These are phyloP conservation scores for Boletellus sp. DNA, from an alignment of 768 basidiomycete species.

Conservation along the genomic window DNA sequence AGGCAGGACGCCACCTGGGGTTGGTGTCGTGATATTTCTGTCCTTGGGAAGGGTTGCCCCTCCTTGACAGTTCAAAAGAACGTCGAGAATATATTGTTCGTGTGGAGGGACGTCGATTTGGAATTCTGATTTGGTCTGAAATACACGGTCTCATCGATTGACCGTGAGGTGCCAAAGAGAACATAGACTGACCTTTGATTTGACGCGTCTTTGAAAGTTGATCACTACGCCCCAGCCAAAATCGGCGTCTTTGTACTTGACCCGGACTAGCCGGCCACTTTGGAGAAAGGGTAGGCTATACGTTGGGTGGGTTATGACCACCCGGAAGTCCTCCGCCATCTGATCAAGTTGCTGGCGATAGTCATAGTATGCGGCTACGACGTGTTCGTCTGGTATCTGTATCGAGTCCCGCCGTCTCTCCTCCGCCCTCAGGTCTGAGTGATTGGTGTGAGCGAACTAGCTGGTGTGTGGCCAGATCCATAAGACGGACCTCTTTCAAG, in stretches of 20 bases:
- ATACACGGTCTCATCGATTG: neutral
- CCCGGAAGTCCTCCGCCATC: conserved; percentile 81
- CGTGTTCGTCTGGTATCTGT: conserved; percentile 77
- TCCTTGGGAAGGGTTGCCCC: conserved; percentile 62
- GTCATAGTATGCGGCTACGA: conserved; percentile 88
- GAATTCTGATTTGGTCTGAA: conserved; percentile 62
- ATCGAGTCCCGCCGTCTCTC: conserved; percentile 63
- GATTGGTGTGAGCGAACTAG: conserved; percentile 6
- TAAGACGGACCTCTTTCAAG: conserved; percentile 70
- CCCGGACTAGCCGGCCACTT: conserved; percentile 85
- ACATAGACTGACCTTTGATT: conserved; percentile 59
- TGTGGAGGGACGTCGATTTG: conserved; percentile 71
- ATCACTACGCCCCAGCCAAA: conserved; percentile 97
- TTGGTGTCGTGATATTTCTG: conserved; percentile 48
- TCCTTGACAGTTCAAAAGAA: conserved; percentile 75
- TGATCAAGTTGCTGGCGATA: conserved; percentile 90
- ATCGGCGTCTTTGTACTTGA: conserved; percentile 81
- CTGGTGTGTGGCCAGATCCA: neutral
- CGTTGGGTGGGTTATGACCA: conserved; percentile 91
- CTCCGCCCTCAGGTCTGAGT: conserved; percentile 66
- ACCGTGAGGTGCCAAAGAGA: neutral
- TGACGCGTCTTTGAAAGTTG: conserved; percentile 83
- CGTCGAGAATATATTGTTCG: conserved; percentile 90
- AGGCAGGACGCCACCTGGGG: conserved; percentile 71
- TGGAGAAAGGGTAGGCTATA: conserved; percentile 95